These are phyloP conservation scores for Hemileia vastatrix DNA, from an alignment of 1,284 basidiomycete genomes.

Conservation along the genomic window DNA sequence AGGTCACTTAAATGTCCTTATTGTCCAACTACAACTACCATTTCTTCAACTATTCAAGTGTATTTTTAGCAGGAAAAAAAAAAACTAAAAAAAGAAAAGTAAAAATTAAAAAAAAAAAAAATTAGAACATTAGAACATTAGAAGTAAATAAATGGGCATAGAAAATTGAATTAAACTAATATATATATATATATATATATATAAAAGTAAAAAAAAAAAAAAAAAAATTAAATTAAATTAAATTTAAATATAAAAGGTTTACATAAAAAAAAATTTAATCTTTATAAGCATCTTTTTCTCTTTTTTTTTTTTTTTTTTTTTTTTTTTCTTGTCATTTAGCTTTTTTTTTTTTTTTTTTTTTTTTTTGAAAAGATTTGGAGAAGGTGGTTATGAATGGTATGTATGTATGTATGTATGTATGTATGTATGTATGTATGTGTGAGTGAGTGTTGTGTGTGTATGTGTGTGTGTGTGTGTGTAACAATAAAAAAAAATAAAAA, in stretches of 20 bases:
- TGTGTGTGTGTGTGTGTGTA: too few relatives aligned
- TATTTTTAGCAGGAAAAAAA: conserved; percentile 51
- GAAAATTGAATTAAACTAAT: too few relatives aligned
- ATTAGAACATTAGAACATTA: neutral
- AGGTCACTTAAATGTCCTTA: conserved; percentile 82
- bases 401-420: too few relatives aligned
- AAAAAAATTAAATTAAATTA: neutral
- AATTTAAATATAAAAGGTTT: neutral
- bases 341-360: neutral
- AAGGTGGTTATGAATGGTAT: too few relatives aligned
- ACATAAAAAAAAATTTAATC: neutral
- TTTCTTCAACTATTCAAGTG: conserved; percentile 56
- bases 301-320: neutral
- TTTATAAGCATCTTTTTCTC: neutral
- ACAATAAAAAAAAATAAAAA: too few relatives aligned
- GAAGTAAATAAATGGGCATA: too few relatives aligned
- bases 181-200: too few relatives aligned
- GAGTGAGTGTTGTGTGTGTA: too few relatives aligned
- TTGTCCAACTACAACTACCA: conserved; percentile 65
- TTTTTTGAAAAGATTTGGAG: neutral
- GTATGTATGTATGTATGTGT: too few relatives aligned
- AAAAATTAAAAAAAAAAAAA: neutral
- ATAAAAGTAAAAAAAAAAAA: neutral
- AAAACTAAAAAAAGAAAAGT: neutral
- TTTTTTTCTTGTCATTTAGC: neutral